phyloP scores from a whole-genome alignment of 768 basidiomycete species.

The Porphyrellus cyaneotinctus region DNA sequence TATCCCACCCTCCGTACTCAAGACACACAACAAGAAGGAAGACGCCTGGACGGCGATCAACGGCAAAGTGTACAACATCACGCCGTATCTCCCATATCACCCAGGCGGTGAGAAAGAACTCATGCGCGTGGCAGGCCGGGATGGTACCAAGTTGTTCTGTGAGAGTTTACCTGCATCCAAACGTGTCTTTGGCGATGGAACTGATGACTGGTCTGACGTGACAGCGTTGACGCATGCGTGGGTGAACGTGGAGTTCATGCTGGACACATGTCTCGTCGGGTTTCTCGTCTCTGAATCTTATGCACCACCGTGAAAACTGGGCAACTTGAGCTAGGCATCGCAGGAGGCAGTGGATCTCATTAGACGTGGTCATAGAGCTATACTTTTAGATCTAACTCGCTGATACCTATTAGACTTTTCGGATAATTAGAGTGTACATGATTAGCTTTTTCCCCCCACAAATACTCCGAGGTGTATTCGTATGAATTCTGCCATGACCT shows the following conservation, averaged over 20 bases:
- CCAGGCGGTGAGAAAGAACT: conserved; percentile 93
- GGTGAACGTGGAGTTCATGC: conserved; percentile 96
- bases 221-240: conserved; percentile 89
- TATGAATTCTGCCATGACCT: not conserved
- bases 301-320: conserved; percentile 24
- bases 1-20: conserved; percentile 73
- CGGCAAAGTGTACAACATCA: conserved; percentile 96
- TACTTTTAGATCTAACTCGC: not conserved
- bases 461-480: too few species aligned
- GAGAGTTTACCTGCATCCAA: conserved; percentile 24
- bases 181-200: not conserved
- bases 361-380: conserved; percentile 8
- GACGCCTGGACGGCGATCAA: conserved; percentile 94
- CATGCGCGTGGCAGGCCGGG: conserved; percentile 91
- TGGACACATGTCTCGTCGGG: conserved; percentile 89
- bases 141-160: conserved; percentile 95
- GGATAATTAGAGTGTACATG: not conserved
- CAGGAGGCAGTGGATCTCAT: not conserved
- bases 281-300: conserved; percentile 75
- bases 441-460: not conserved
- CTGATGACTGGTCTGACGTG: conserved; percentile 2
- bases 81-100: conserved; percentile 85
- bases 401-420: not conserved
- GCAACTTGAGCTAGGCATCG: not conserved
- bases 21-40: conserved; percentile 72